Base-by-base conservation (phyloP, 192 early-diverging fungal species). In the Coemansia sp. region DNA sequence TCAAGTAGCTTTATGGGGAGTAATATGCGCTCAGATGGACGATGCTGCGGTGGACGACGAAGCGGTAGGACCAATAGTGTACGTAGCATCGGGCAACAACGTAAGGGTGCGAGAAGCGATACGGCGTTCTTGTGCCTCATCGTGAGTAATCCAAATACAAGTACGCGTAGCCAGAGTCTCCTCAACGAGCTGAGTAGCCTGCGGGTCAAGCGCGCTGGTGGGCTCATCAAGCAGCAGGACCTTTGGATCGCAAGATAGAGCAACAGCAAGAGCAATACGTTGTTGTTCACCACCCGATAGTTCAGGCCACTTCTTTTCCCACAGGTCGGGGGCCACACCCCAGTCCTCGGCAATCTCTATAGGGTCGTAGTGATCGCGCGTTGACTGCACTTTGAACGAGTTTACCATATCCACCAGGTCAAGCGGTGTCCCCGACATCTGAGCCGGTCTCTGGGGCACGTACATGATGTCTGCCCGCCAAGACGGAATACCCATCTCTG, bases 271-370 rank as follows among this genome's bases (percentile, higher is more conserved):
- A 0, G 89, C 81, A 59, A 90, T 85, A 14, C 94, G 86, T 65
- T 95, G 94, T 64, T 87, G 86, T 75, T 95, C 93, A 47, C 94
- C 94, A 31, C 94, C 94, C 14, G 91, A 93, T 13, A 95, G 72
- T 18, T 84, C 87, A 23, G 81, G 83, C 90, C 90, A 95, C 38
- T 86, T 82, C 65, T 89, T 87, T 25, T 87, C 74, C 90, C 93
- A 95, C 34, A 85, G 65, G 12, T 88, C 87, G 8, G 81, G 70
- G 2, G 79, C 65, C 21, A 95, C 71, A 14, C 84, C 83, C 93
- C 93, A 95, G 21, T 82, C 83, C 67, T 84, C 72, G 1, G 67
- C 86, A 68, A 92, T 84, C 59, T 85, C 82, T 6, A 87, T 85
- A 14, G 90, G 90, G 68, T 92, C 89, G 45, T 73, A 70, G 11